Evolutionary conservation across 106 monocot genomes (phyloP).

Genomic region (Platanthera zijinensis): DNA sequence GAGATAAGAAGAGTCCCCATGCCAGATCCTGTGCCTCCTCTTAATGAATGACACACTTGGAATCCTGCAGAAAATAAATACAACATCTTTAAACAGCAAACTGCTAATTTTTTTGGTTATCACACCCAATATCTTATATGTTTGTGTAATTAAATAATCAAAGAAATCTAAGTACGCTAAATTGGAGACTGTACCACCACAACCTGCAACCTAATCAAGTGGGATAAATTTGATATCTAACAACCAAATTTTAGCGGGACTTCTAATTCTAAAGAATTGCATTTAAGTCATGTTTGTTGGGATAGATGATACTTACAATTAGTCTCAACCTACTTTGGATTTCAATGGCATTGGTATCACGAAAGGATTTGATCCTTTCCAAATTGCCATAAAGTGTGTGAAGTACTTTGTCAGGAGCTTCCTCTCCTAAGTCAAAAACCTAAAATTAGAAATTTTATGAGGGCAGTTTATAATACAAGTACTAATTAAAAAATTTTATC

Average conservation of each 20-base stretch:
- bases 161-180: too few relatives aligned
- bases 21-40: too few relatives aligned
- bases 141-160: too few relatives aligned
- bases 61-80: too few relatives aligned
- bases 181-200: conserved; percentile 95
- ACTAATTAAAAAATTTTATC: background rate
- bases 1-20: too few relatives aligned
- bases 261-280: background rate
- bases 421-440: conserved; percentile 67
- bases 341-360: conserved; percentile 51
- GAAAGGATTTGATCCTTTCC: conserved; percentile 46
- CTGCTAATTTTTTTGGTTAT: too few relatives aligned
- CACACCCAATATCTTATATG: too few relatives aligned
- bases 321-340: conserved; percentile 56
- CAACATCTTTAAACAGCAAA: too few relatives aligned
- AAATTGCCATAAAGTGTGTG: conserved; percentile 64
- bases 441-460: conserved; percentile 14
- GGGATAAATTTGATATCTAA: background rate
- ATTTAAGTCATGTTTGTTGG: background rate
- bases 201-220: conserved; percentile 70
- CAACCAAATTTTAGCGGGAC: background rate
- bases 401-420: conserved; percentile 81
- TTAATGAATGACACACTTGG: too few relatives aligned
- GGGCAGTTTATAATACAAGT: background rate
- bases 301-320: conserved; percentile 50